Evolutionary conservation across 164 flowering plant species (phyloP).

Genomic region (Protea cynaroides): DNA sequence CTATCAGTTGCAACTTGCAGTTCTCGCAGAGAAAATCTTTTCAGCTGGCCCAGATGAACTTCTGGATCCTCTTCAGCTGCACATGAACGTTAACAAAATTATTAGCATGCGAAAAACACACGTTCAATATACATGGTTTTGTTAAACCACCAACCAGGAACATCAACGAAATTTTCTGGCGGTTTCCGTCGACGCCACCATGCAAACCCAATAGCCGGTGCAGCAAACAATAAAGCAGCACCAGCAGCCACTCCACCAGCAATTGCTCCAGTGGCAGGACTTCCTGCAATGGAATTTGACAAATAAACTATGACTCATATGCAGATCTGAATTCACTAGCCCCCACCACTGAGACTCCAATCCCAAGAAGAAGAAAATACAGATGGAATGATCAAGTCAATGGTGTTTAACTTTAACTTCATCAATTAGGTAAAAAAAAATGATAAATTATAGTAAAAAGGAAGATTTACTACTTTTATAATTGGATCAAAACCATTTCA

Average conservation of each 20-base stretch:
- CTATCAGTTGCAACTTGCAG: conserved; percentile 44
- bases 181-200: conserved; percentile 44
- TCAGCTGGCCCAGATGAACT: conserved; percentile 47
- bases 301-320: not conserved
- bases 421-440: not conserved
- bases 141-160: conserved; percentile 29
- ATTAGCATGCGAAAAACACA: not conserved
- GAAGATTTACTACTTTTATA: no score
- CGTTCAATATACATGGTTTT: not conserved
- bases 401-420: not conserved
- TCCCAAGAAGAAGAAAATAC: conserved; percentile 1
- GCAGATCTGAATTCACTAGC: not conserved
- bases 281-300: conserved; percentile 16
- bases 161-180: conserved; percentile 40
- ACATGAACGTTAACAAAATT: not conserved
- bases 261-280: conserved; percentile 37
- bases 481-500: not conserved
- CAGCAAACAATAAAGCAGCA: conserved; percentile 46
- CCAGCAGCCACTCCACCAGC: conserved; percentile 53
- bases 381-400: not conserved
- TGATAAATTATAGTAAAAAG: no score
- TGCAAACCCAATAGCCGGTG: conserved; percentile 44
- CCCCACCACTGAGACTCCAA: no score
- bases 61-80: conserved; percentile 53
- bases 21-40: conserved; percentile 40